phyloP scores from a whole-genome alignment of 371 early-diverging fungal species.

The Nosema granulosis region DNA sequence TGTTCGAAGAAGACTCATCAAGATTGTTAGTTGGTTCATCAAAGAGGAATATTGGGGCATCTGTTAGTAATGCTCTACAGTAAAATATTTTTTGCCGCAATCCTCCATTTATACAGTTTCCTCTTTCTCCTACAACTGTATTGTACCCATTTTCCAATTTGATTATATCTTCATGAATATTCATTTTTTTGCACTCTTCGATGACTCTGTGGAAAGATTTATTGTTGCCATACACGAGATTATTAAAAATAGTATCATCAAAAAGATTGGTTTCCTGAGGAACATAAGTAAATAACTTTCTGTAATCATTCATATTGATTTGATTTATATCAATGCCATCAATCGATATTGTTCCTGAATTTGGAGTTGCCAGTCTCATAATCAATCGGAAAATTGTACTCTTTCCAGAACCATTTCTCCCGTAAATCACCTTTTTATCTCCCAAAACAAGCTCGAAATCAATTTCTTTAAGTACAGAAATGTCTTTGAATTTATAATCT shows the following conservation, averaged over 20 bases:
- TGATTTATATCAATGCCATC: conserved; percentile 50
- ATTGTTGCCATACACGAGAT: conserved; percentile 42
- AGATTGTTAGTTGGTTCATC: conserved; percentile 64
- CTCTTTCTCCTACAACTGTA: conserved; percentile 35
- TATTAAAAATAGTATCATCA: conserved; percentile 45
- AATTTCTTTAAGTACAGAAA: conserved; percentile 73
- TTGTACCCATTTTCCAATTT: conserved; percentile 70
- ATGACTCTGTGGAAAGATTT: not conserved
- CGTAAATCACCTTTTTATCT: conserved; percentile 72
- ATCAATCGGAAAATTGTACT: conserved; percentile 75
- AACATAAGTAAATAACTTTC: conserved; percentile 50
- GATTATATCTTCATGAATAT: conserved; percentile 43
- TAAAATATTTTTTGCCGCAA: conserved; percentile 56
- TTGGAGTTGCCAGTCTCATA: conserved; percentile 67
- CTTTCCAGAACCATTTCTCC: conserved; percentile 97
- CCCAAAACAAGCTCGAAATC: conserved; percentile 69
- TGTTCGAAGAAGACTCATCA: conserved; percentile 22
- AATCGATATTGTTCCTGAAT: conserved; percentile 56
- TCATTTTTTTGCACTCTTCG: conserved; percentile 32
- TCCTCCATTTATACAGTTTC: conserved; percentile 58
- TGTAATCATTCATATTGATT: conserved; percentile 20
- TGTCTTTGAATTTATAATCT: not conserved
- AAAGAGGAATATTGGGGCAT: conserved; percentile 53
- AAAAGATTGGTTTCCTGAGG: conserved; percentile 48
- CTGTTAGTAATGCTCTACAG: conserved; percentile 53